Conservation (phyloP, 1,139 yeast species). For the Pichia inconspicua region DNA sequence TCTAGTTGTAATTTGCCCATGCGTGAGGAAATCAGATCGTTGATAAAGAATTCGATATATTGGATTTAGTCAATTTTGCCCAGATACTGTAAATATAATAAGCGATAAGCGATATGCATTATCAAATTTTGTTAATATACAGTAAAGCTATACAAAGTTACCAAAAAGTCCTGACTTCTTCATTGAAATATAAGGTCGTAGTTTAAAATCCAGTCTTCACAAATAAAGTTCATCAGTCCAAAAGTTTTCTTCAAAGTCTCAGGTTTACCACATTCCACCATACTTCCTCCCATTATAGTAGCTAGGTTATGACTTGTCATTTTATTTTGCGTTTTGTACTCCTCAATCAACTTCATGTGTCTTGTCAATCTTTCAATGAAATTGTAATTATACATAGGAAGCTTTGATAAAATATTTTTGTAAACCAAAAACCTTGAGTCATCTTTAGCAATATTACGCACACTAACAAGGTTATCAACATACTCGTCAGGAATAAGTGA, state of each 20-base stretch:
- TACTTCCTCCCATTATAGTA: conserved; percentile 53
- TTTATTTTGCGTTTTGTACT: conserved; percentile 37
- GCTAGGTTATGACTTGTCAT: conserved; percentile 53
- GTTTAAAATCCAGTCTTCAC: conserved; percentile 43
- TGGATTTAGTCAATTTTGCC: too few relatives aligned
- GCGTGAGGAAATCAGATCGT: too few relatives aligned
- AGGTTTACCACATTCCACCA: conserved; percentile 50
- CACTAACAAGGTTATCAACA: conserved; percentile 41
- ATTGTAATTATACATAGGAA: conserved; percentile 62
- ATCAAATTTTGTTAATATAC: too few relatives aligned
- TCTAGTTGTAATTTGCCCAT: too few relatives aligned
- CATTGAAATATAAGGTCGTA: conserved; percentile 33
- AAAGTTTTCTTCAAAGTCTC: conserved; percentile 43
- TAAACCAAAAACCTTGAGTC: conserved; percentile 34
- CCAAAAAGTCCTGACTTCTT: background rate
- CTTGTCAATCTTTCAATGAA: conserved; percentile 58
- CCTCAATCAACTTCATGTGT: conserved; percentile 52
- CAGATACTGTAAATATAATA: too few relatives aligned
- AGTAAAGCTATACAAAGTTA: background rate
- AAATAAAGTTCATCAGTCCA: conserved; percentile 48
- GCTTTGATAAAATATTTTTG: conserved; percentile 35
- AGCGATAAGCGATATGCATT: too few relatives aligned
- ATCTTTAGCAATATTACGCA: conserved; percentile 32
- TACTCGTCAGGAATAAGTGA: conserved; percentile 63
- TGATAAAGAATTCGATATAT: too few relatives aligned